phyloP scores from a whole-genome alignment of 139 green algal genomes.

The Pleodorina starrii region DNA sequence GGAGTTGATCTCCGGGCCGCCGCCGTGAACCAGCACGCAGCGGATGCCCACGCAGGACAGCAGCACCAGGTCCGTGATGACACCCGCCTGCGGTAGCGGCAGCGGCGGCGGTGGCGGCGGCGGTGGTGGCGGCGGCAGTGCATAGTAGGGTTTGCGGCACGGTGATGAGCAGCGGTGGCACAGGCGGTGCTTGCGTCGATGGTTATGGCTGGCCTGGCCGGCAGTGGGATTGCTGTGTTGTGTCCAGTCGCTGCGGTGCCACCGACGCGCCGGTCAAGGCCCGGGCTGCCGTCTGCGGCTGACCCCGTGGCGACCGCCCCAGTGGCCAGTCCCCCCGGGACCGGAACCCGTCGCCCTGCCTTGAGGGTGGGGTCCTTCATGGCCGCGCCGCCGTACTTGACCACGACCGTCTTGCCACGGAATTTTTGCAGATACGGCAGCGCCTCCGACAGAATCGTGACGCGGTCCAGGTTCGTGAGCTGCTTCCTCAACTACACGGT shows the following conservation, averaged over 20 bases:
- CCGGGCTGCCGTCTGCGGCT: too few species aligned
- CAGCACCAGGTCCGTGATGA: conserved; percentile 97
- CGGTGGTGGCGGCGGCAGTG: too few species aligned
- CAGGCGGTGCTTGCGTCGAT: too few species aligned
- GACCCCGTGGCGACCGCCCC: background rate
- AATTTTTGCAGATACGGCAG: conserved; percentile 97
- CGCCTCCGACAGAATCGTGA: conserved; percentile 94
- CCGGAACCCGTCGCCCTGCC: conserved; percentile 58
- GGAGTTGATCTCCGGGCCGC: conserved; percentile 98
- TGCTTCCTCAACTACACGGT: conserved; percentile 44
- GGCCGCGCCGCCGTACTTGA: conserved; percentile 99
- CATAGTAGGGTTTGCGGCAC: too few species aligned
- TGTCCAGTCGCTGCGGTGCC: too few species aligned
- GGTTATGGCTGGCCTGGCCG: too few species aligned
- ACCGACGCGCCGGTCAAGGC: too few species aligned
- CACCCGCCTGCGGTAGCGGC: conserved; percentile 79
- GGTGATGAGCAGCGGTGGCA: too few species aligned
- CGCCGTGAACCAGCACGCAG: conserved; percentile 96
- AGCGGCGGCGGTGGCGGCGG: too few species aligned
- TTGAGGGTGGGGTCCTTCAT: conserved; percentile 98
- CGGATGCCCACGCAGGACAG: conserved; percentile 94
- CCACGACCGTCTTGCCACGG: conserved; percentile 94
- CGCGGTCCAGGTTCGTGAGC: conserved; percentile 80
- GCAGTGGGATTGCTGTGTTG: too few species aligned
- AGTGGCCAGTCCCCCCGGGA: background rate